Percentiles rank a stretch among this genome's conserved stretches.
phyloP scores from a whole-genome alignment of 116 monocot genomes.

The Cymodocea nodosa region DNA sequence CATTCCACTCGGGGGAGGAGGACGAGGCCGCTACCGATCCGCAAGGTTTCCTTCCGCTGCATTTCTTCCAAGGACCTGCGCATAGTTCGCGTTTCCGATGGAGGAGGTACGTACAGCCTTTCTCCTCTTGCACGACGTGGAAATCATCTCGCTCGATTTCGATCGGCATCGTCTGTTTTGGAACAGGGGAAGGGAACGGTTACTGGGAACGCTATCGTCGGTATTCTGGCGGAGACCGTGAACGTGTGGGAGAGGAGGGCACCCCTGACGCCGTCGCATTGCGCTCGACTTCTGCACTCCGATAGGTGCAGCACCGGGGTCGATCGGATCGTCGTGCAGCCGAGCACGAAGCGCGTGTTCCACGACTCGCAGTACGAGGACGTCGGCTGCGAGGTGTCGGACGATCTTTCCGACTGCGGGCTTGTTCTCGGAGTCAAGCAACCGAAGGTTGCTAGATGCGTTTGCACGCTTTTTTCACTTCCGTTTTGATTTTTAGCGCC shows the following conservation, averaged over 20 bases:
- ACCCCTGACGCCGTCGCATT: constrained; percentile 80
- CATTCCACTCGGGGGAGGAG: too few species aligned
- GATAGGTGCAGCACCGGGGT: constrained; percentile 40
- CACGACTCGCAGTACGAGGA: constrained; percentile 83
- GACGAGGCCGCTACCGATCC: too few species aligned
- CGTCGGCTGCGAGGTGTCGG: constrained; percentile 80
- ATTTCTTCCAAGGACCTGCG: too few species aligned
- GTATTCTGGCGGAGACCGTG: constrained; percentile 65
- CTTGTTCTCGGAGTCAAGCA: constrained; percentile 89
- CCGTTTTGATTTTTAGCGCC: not conserved
- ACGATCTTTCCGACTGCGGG: constrained; percentile 86
- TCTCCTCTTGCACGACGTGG: too few species aligned
- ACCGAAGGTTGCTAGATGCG: constrained; percentile 46
- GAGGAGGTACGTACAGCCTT: too few species aligned
- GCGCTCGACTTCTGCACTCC: constrained; percentile 70
- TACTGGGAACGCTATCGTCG: constrained; percentile 84
- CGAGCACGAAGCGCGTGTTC: constrained; percentile 74
- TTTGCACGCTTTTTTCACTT: too few species aligned
- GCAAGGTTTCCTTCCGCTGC: too few species aligned
- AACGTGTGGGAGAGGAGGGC: constrained; percentile 89
- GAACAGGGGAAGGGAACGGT: constrained; percentile 10
- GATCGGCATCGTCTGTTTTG: too few species aligned
- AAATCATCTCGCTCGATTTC: too few species aligned
- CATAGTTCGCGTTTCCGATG: too few species aligned
- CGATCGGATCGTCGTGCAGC: constrained; percentile 67